Conservation (phyloP, 768 basidiomycete genomes). For the Leccinum longicurvipes region DNA sequence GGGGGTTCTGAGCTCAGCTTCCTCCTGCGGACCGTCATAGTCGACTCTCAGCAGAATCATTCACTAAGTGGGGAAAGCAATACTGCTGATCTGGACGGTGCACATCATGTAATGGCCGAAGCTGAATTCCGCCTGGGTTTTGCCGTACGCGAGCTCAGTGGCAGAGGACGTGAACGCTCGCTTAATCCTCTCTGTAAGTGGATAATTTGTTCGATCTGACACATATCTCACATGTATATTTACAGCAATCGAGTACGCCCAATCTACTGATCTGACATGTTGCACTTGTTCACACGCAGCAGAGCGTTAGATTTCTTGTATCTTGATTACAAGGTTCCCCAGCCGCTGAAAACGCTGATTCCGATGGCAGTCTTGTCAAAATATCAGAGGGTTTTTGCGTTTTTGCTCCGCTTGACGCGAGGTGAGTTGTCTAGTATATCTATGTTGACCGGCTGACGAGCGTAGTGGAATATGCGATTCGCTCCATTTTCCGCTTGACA, state of each 20-base stretch:
- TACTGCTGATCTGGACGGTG: constrained; percentile 30
- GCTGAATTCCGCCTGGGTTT: constrained; percentile 80
- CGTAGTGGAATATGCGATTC: constrained; percentile 65
- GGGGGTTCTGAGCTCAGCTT: constrained; percentile 83
- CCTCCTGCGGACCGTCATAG: constrained; percentile 77
- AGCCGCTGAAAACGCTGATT: constrained; percentile 71
- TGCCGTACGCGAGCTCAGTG: constrained; percentile 72
- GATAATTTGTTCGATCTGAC: neutral
- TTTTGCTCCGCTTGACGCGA: constrained; percentile 74
- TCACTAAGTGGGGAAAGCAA: constrained; percentile 15
- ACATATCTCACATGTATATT: constrained; percentile 3
- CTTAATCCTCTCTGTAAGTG: constrained; percentile 74
- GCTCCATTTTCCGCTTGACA: constrained; percentile 64
- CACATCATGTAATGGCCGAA: constrained; percentile 47
- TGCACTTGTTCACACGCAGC: constrained; percentile 5
- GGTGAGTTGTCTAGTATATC: constrained; percentile 41
- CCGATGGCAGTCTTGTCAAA: constrained; percentile 72
- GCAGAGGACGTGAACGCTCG: constrained; percentile 71
- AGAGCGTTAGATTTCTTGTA: constrained; percentile 89
- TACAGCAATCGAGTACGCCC: constrained; percentile 22
- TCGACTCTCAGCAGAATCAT: constrained; percentile 62
- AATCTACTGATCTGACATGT: neutral
- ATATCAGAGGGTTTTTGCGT: constrained; percentile 80
- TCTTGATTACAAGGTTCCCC: constrained; percentile 86
- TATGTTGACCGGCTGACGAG: neutral